Base-by-base conservation (phyloP, 192 early-diverging fungal species). In the Ambispora gerdemannii region DNA sequence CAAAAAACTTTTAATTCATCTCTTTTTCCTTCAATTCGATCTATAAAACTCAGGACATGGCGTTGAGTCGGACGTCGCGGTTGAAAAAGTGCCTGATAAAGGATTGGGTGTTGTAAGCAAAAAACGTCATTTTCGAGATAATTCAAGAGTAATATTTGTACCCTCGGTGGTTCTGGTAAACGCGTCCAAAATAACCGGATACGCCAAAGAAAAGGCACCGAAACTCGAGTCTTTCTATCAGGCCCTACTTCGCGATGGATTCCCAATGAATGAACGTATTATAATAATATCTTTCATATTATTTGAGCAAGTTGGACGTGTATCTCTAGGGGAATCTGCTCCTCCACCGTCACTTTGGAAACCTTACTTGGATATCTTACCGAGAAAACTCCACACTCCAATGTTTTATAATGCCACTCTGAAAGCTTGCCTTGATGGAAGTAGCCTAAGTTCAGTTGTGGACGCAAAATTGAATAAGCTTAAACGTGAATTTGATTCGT, bases 291-390 rank as follows among this genome's bases (percentile, higher is more conserved):
- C 81, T 3, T 86, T 83, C 59, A 32, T 86, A 13, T 68, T 84
- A 11, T 79, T 71, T 51, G 75, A 72, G 28, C 56, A 73, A 15
- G 64, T 77, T 33, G 11, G 52, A 19, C 15, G 55, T 31, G 49
- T 1, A 19, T 55, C 25, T 51, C 35, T 17, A 15, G 28, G 20
- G n/a, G 28, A 71, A 1, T 24, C 13, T 2, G 2, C 11, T 24
- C 32, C 20, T 20, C 15, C 33, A 31, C 19, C 65, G 47, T 74
- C 68, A 0, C 43, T 77, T 3, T 87, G 83, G 79, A 36, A 71
- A 33, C 73, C 78, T 8, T 91, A 91, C 50, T 76, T 87, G n/a
- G 70, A 78, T 15, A 80, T 79, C 8, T 73, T 91, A 36, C 90
- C 90, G 2, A 38, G 32, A 13, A 72, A 75, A 13, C 27, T 80